Conservation (phyloP, 1,284 basidiomycete species). For the Melampsora larici-populina region DNA sequence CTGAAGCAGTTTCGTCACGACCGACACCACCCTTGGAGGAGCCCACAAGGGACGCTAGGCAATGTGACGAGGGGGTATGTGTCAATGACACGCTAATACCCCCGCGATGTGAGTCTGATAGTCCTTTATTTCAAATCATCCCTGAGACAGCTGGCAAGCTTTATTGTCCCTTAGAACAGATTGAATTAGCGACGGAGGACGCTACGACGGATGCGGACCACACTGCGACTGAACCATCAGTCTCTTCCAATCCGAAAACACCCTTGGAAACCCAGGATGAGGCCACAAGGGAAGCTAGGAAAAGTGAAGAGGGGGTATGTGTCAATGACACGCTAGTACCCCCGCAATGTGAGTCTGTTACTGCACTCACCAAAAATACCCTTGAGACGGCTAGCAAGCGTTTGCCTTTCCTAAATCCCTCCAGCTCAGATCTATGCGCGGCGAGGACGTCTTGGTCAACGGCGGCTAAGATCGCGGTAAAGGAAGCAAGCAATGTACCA, state of each 20-base stretch:
- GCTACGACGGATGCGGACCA: neutral
- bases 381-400: no score
- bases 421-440: no score
- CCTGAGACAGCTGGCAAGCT: constrained; percentile 4
- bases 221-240: neutral
- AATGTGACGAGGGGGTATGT: constrained; percentile 13
- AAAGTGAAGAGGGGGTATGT: neutral
- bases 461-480: no score
- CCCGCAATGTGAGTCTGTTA: no score
- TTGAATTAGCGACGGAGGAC: neutral
- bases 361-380: no score
- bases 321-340: neutral
- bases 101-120: no score
- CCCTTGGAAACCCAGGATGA: neutral
- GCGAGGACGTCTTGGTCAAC: no score
- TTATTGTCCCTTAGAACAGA: neutral
- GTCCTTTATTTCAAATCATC: neutral
- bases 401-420: no score
- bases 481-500: neutral
- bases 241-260: neutral
- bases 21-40: neutral
- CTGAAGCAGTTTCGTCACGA: neutral
- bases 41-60: constrained; percentile 8
- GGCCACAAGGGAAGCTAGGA: neutral
- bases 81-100: neutral